Percentiles rank a stretch among this genome's conserved stretches.
phyloP scores from a whole-genome alignment of 208 protist genomes.

The Acanthamoeba lugdunensis region DNA sequence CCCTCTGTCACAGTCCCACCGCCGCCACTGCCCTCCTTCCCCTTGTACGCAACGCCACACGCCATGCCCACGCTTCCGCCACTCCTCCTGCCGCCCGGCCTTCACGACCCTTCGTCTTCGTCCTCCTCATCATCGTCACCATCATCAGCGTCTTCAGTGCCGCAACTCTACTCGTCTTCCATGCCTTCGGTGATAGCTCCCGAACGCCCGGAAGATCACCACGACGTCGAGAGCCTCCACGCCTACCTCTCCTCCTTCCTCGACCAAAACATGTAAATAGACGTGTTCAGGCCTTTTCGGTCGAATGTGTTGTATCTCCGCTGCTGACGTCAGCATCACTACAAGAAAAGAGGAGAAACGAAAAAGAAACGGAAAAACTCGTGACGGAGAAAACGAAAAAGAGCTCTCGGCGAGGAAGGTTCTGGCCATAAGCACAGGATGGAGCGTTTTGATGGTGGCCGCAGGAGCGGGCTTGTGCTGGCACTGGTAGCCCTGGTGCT shows the following conservation, averaged over 20 bases:
- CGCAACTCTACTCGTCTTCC: background rate
- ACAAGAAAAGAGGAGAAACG: too few relatives aligned
- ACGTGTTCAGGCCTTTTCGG: background rate
- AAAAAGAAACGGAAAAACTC: too few relatives aligned
- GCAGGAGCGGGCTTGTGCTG: too few relatives aligned
- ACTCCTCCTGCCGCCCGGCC: background rate
- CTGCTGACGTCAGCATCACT: background rate
- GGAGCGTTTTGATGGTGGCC: too few relatives aligned
- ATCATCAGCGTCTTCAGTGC: background rate
- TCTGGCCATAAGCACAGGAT: too few relatives aligned
- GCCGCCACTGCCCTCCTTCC: background rate
- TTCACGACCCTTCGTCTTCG: background rate
- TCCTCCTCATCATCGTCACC: background rate
- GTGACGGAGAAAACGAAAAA: too few relatives aligned
- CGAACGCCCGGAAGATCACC: background rate
- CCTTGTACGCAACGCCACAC: background rate
- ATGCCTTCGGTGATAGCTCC: conserved; percentile 6
- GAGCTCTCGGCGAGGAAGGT: too few relatives aligned
- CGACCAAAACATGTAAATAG: background rate
- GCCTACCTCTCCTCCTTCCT: conserved; percentile 43
- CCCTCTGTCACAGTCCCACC: background rate
- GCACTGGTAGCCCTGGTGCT: too few relatives aligned
- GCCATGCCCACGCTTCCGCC: background rate
- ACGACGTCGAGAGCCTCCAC: background rate
- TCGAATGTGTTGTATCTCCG: background rate